Evolutionary conservation across 495 filamentous ascomycete species (phyloP).

Genomic region (Apiosordaria backusii): DNA sequence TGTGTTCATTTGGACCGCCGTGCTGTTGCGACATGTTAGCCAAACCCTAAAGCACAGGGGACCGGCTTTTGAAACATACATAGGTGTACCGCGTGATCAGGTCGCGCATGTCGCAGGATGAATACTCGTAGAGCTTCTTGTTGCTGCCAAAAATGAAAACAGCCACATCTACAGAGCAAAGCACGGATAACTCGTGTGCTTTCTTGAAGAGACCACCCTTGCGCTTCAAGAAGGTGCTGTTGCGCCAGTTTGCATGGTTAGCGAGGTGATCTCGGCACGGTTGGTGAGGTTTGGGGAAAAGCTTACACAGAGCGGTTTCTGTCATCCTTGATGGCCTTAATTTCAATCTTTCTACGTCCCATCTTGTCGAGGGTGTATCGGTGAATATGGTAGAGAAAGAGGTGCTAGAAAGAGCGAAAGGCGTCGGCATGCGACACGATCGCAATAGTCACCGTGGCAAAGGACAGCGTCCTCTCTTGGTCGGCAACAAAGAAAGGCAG

Average conservation of each 20-base stretch:
- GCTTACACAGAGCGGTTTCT: conserved; percentile 97
- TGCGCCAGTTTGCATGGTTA: conserved; percentile 41
- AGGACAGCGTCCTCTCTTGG: not conserved
- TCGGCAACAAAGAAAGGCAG: conserved; percentile 12
- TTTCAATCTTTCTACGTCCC: conserved; percentile 85
- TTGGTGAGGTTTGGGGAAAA: conserved; percentile 2
- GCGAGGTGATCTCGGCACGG: conserved; percentile 24
- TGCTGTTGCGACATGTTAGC: conserved; percentile 57
- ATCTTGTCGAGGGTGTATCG: conserved; percentile 39
- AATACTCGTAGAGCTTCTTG: conserved; percentile 98
- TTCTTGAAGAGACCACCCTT: conserved; percentile 99
- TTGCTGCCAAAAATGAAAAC: conserved; percentile 98
- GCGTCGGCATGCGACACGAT: not conserved
- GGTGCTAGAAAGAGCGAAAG: conserved; percentile 9
- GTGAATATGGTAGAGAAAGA: conserved; percentile 1
- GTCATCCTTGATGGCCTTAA: conserved; percentile 99
- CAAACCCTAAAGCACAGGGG: not conserved
- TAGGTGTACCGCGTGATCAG: conserved; percentile 83
- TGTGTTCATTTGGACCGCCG: conserved; percentile 89
- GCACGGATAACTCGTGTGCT: conserved; percentile 94
- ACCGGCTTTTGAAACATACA: conserved; percentile 53
- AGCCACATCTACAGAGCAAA: conserved; percentile 97
- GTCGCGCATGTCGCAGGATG: conserved; percentile 87
- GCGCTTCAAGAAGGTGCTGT: conserved; percentile 93
- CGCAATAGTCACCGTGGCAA: conserved; percentile 7